Percentiles rank a stretch among this genome's conserved stretches.
phyloP scores from a whole-genome alignment of 2,329 filamentous ascomycete genomes.

The Fusarium miscanthi region DNA sequence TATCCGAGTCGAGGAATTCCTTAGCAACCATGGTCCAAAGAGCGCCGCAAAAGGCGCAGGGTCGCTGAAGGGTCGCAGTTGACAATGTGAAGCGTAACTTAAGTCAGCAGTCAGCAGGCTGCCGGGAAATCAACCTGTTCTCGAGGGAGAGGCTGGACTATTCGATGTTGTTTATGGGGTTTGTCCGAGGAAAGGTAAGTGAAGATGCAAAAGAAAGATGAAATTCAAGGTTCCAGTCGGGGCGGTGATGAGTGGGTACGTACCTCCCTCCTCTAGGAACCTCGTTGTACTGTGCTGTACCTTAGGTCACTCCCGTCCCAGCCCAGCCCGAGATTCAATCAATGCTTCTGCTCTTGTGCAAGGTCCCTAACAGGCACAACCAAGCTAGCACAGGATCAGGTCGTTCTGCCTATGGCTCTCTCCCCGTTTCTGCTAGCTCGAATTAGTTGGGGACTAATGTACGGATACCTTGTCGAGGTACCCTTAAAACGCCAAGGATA shows the following conservation, averaged over 20 bases:
- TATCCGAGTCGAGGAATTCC: conserved; percentile 73
- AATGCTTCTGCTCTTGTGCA: conserved; percentile 21
- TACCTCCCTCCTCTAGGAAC: conserved; percentile 35
- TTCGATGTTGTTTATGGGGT: conserved; percentile 29
- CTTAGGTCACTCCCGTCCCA: conserved; percentile 28
- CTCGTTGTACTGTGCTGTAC: conserved; percentile 1
- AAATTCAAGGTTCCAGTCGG: conserved; percentile 49
- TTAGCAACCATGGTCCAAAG: conserved; percentile 61
- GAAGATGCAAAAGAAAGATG: conserved; percentile 51
- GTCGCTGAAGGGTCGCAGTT: conserved; percentile 41
- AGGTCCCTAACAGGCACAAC: conserved; percentile 20
- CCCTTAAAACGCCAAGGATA: conserved; percentile 41
- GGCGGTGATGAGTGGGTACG: conserved; percentile 46
- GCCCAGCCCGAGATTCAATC: conserved; percentile 28
- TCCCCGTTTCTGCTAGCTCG: conserved; percentile 43
- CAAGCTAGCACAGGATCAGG: conserved; percentile 29
- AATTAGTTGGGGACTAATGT: conserved; percentile 32
- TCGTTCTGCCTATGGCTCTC: conserved; percentile 38
- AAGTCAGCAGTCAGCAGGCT: conserved; percentile 30
- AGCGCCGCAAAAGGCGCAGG: conserved; percentile 50
- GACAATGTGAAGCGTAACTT: conserved; percentile 15
- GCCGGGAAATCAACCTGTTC: conserved; percentile 26
- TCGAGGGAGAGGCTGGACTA: conserved; percentile 28
- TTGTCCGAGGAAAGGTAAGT: conserved; percentile 45
- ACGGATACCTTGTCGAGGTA: conserved; percentile 35